Evolutionary conservation across 2,329 filamentous ascomycete species (phyloP), one percentile per base, ranked within the genome.

Genomic region (Colletotrichum sp.): DNA sequence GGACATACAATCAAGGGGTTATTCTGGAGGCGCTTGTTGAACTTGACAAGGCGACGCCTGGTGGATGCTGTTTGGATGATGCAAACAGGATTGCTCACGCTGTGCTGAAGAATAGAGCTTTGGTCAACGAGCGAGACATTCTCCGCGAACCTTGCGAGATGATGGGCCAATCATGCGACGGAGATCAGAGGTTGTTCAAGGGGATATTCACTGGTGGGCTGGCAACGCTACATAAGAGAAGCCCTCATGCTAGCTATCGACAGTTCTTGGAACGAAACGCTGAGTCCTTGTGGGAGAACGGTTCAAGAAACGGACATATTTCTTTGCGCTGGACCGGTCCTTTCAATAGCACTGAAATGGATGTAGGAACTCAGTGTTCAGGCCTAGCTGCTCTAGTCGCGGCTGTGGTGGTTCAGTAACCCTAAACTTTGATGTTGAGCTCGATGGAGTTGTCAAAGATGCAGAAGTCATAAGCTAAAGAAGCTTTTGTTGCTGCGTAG

Each of bases 401-500:
- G 2, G 43, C 43, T 13, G n/a, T 16, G 11, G 5, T n/a, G 0
- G 43, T 51, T 21, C n/a, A 21, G 11, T 0, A 13, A 21, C n/a
- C 1, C 12, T 51, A 6, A 13, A 51, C 2, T 51, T 13, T 51
- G 43, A 12, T 51, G 11, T 3, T 51, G n/a, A 51, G n/a, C n/a
- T 51, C 21, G 43, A 51, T 11, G 11, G 43, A 21, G n/a, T 21
- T 8, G 1, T 6, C 1, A 0, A 1, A 21, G n/a, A 24, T n/a
- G 6, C 2, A 1, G 8, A 27, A 57, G 12, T 8, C 6, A 55
- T 1, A 57, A 9, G 13, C 54, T 57, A 13, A 57, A 18, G 0
- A 24, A 0, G 8, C 6, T 0, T 6, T 57, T 18, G 3, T 29
- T 6, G 13, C 24, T 21, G 11, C 43, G n/a, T 2, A 0, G n/a